Base-by-base conservation (phyloP, 805 yeast species). In the Saturnispora sanitii region DNA sequence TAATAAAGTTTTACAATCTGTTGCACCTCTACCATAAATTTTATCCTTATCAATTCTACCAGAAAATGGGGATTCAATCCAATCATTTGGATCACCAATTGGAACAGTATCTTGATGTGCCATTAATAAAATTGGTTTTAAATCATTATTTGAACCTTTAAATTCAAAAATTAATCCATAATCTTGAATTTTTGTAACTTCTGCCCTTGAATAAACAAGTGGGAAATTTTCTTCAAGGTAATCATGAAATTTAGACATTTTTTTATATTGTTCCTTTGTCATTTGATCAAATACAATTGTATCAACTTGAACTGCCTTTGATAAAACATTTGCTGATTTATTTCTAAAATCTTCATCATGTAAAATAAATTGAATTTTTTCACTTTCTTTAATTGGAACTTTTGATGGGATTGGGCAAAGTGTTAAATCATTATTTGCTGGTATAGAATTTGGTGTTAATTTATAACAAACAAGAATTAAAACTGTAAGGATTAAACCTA, bases 51-150 rank as follows among this genome's bases (percentile, higher is more conserved):
- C 94, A 53, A 64, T 82, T 50, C 70, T 64, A 13, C 82, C 86
- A 15, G 67, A 56, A 43, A 75, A 81, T 3, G 94, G 94, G 9
- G 77, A 78, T 53, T 74, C 66, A 1, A 62, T 61, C 94, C 94
- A 84, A 42, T 72, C 57, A 23, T 18, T 33, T 23, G 68, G 71
- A 16, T 60, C 59, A 48, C 77, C 82, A 8, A 82, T 80, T 1
- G 94, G 94, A 19, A 84, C 94, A 4, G 79, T 84, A 52, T 83
- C 94, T 56, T 75, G 81, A 55, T 84, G 94, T 1, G 90, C 88
- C 52, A 81, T 73, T 38, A 82, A 63, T 58, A 84, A 53, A 21
- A 78, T 49, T 12, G 94, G 94, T 55, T 79, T 77, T 46, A 78
- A 61, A 3, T 55, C 43, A 9, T 50, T 29, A 36, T 71, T 52